Base-by-base conservation (phyloP, 352 stramenopile genomes). In the Globisporangium barbulae region DNA sequence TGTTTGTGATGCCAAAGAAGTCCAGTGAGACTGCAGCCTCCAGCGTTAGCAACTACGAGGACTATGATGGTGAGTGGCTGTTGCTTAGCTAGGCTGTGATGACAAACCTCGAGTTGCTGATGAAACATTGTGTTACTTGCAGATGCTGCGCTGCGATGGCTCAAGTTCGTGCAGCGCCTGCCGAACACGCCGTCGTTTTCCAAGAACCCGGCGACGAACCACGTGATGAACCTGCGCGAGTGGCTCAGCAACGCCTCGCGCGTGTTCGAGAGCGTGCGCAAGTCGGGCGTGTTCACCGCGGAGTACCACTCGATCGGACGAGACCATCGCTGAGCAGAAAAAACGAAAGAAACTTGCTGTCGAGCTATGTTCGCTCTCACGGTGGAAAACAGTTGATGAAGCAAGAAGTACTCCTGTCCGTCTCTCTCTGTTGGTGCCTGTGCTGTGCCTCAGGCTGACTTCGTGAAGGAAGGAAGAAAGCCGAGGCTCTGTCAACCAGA, bases 161-260 rank as follows among this genome's bases (percentile, higher is more conserved):
- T 49, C 54, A 58, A 10, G 25, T 66, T 49, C 58, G 76, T 64
- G 0, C 70, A 22, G 21, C 39, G 42, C 5, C 35, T 72, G 25
- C 65, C 66, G 25, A 68, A 68, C 8, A 48, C 61, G 28, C 57
- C 70, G 42, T 64, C 64, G n/a, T 67, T 72, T n/a, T 56, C 59
- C 15, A 68, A 69, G 44, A 54, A 67, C 17, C 39, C 50, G 19
- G 21, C 33, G 35, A 41, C 52, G 15, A 33, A 55, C 2, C 59
- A 73, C 21, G 22, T 22, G 12, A 73, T 91, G 22, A 82, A 74
- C 37, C 65, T 94, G n/a, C 81, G 85, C 52, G 83, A 94, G 59
- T 94, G 85, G 85, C 61, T 92, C 15, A 89, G 74, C 59, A 90
- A 87, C 45, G 80, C 79, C 1, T 81, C 75, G 2, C 83, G 85